Evolutionary conservation across 371 early-diverging fungal genomes (phyloP), one percentile per base, ranked within the genome.

Genomic region (Mortierella sp.): DNA sequence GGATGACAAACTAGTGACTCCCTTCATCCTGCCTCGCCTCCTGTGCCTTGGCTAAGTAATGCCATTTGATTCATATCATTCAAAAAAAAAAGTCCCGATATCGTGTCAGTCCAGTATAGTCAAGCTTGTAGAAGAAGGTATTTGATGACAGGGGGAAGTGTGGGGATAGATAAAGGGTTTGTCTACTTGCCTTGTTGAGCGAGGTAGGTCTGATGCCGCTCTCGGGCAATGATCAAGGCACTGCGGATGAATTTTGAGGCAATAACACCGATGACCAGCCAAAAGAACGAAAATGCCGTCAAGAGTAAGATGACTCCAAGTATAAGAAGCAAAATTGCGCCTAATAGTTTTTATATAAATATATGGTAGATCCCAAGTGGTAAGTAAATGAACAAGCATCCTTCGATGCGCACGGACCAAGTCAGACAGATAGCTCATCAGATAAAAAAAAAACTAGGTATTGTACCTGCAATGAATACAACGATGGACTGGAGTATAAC

Each of bases 401-500:
- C 37, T 9, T 37, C 5, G 9, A 9, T 37, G 37, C 14, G 21
- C n/a, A n/a, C 50, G 21, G 50, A 37, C 37, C 37, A 37, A 37
- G 37, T 9, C 37, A 7, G 50, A 21, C 14, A 6, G 50, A 50
- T 7, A 50, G 16, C 16, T 46, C n/a, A 4, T 14, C 50, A 50
- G 14, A 50, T 4, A 50, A 50, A 50, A n/a, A 50, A 21, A 53
- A 16, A 16, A 21, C 11, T 12, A 53, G 12, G 9, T 7, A 26
- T 21, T 2, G 9, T 53, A 19, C 21, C 23, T 19, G 53, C 67
- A 5, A 79, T 64, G 46, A 59, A 64, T 25, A 70, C 64, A 16
- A 79, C 25, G 30, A 79, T 70, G 12, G 74, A 69, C 37, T 79
- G 80, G 44, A 79, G 25, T n/a, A 73, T 43, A 14, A 70, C 43